Percentiles rank a stretch among this genome's conserved stretches.
Conservation (phyloP, 331 rosid species). For the Acacia concinna region DNA sequence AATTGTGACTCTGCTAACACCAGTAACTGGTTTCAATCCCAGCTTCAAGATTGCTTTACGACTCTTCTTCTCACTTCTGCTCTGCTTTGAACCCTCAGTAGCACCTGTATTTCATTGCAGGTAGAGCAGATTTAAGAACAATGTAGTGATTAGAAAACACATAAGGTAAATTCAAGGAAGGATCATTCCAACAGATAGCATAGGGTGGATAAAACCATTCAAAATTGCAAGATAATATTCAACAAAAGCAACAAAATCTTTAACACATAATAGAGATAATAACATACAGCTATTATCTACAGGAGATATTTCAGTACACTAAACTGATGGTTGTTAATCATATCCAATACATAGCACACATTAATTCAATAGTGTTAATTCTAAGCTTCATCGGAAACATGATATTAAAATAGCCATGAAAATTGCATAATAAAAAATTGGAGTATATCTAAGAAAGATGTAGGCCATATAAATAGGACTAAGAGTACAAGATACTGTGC, state of each 20-base stretch:
- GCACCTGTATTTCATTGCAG: constrained; percentile 48
- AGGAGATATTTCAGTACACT: neutral
- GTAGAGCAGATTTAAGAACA: neutral
- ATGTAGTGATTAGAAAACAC: neutral
- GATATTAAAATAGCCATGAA: neutral
- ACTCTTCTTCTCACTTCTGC: constrained; percentile 92
- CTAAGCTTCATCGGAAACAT: neutral
- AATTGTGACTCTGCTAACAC: constrained; percentile 84
- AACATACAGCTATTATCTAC: neutral
- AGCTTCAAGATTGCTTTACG: constrained; percentile 90
- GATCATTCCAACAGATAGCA: neutral
- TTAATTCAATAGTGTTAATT: neutral
- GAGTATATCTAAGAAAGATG: neutral
- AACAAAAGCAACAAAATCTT: neutral
- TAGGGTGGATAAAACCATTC: neutral
- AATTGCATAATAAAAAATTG: neutral
- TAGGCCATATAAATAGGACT: neutral
- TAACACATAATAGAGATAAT: neutral
- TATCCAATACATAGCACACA: constrained; percentile 2
- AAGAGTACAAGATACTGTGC: neutral
- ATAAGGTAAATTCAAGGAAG: neutral
- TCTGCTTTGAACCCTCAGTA: constrained; percentile 73
- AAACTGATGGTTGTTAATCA: neutral
- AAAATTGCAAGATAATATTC: neutral
- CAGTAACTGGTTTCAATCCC: constrained; percentile 78